These are phyloP conservation scores for Grammothele lineata DNA, from an alignment of 768 basidiomycete genomes.

Conservation along the genomic window DNA sequence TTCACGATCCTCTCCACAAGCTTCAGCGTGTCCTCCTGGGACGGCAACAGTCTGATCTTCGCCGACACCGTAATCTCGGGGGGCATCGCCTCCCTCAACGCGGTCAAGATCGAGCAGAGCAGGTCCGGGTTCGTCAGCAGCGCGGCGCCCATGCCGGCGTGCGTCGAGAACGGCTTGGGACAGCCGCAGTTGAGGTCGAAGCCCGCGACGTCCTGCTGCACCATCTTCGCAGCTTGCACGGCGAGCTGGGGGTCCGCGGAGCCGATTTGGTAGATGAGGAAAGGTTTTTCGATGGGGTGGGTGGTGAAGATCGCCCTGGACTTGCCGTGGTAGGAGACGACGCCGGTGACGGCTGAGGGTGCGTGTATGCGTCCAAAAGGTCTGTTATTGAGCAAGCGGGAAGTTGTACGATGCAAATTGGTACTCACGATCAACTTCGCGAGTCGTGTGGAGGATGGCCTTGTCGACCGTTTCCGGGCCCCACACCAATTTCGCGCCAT, in stretches of 20 bases:
- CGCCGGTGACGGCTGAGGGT: constrained; percentile 71
- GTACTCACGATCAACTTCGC: constrained; percentile 75
- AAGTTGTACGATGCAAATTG: not conserved
- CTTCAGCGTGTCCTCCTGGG: constrained; percentile 81
- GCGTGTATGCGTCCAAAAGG: no score
- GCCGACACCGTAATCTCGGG: constrained; percentile 84
- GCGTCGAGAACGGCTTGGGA: constrained; percentile 93
- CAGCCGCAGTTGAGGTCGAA: constrained; percentile 98
- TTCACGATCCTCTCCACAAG: constrained; percentile 85
- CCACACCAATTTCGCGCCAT: constrained; percentile 95
- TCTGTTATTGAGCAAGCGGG: no score
- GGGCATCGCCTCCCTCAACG: constrained; percentile 68
- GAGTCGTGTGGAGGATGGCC: constrained; percentile 82
- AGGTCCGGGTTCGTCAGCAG: constrained; percentile 88
- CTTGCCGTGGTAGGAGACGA: constrained; percentile 82
- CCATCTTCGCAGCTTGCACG: constrained; percentile 83
- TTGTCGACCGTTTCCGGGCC: constrained; percentile 96
- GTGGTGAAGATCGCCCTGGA: constrained; percentile 85
- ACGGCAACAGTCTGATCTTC: constrained; percentile 87
- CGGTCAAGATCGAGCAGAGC: constrained; percentile 81
- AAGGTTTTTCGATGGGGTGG: constrained; percentile 92
- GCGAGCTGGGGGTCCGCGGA: constrained; percentile 87
- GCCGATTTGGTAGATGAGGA: constrained; percentile 94
- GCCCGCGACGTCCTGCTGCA: constrained; percentile 86
- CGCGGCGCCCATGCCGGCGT: constrained; percentile 95